Evolutionary conservation across 352 stramenopile genomes (phyloP), one percentile per base, ranked within the genome.

Genomic region (Phytophthora nicotianae): DNA sequence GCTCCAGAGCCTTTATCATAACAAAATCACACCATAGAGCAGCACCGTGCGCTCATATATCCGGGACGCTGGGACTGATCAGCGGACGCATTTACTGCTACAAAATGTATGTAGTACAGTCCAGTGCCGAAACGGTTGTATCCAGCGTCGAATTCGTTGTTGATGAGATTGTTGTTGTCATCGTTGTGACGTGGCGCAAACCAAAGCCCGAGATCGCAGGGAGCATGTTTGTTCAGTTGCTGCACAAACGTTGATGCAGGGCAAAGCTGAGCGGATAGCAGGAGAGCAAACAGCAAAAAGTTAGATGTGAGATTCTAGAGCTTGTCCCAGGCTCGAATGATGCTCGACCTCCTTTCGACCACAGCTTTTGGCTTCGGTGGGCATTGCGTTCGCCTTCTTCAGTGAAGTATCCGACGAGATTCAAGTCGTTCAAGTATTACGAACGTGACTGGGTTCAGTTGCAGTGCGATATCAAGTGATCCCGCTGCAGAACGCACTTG

Each of bases 391-490:
- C 29, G 9, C 29, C 29, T 35, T 35, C 29, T 35, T 35, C 29
- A 35, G 29, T 5, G 5, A 19, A 41, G 33, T 20, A 41, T 41
- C 33, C 33, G 9, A 29, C 24, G 24, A 29, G 24, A 29, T 29
- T 29, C 24, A 29, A 29, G 24, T 3, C 24, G 24, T 7, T 29
- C 7, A 38, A 38, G 37, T 43, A 17, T 27, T 40, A 58, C 50
- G 21, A 41, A 32, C 27, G 38, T 16, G 16, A 45, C n/a, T 29
- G 43, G 29, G 37, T 57, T 38, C 55, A 41, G 21, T 38, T 33
- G 23, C 17, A 26, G 21, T 54, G 52, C 40, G 19, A 63, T 68
- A 68, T 62, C 59, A 68, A 57, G 35, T 55, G 19, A 41, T 42
- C 40, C 38, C 26, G 33, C 45, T 57, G 19, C 21, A n/a, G n/a